Conservation (phyloP, 352 stramenopile species). For the Phytopythium oedochilum region DNA sequence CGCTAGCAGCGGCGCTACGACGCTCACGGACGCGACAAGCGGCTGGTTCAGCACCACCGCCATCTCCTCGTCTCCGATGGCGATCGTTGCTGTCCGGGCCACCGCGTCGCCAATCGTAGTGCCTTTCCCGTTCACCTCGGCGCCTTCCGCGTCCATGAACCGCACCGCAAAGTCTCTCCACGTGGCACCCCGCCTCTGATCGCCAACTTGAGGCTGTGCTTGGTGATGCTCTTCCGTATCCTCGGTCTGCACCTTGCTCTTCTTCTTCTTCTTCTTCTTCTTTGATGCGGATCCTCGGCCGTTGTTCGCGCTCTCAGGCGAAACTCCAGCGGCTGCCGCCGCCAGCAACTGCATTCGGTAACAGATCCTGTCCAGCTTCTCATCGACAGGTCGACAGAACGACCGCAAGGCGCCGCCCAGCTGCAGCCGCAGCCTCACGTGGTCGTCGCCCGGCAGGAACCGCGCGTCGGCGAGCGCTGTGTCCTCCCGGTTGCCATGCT, state of each 20-base stretch:
- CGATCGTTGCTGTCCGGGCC: constrained; percentile 29
- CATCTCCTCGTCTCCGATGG: constrained; percentile 39
- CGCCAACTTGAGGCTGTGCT: background rate
- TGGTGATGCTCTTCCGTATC: background rate
- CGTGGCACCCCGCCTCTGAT: background rate
- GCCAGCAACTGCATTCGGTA: constrained; percentile 57
- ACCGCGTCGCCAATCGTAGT: constrained; percentile 40
- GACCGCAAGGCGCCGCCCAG: constrained; percentile 46
- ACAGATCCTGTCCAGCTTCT: constrained; percentile 53
- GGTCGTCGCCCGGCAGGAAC: constrained; percentile 29
- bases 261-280: constrained; percentile 20
- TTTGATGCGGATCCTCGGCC: background rate
- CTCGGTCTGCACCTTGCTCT: constrained; percentile 8
- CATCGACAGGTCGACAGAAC: constrained; percentile 31
- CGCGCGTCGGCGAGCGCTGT: constrained; percentile 60
- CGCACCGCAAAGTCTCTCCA: constrained; percentile 20
- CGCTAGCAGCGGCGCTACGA: constrained; percentile 40
- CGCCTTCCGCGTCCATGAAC: constrained; percentile 29
- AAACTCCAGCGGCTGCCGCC: background rate
- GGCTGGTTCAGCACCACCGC: constrained; percentile 59
- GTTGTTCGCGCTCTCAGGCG: background rate
- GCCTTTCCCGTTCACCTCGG: constrained; percentile 29
- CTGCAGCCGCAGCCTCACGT: constrained; percentile 43
- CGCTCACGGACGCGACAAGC: constrained; percentile 37
- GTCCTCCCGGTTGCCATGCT: too few species aligned